Conservation (phyloP, 345 rosid genomes). For the Isatis tinctoria region DNA sequence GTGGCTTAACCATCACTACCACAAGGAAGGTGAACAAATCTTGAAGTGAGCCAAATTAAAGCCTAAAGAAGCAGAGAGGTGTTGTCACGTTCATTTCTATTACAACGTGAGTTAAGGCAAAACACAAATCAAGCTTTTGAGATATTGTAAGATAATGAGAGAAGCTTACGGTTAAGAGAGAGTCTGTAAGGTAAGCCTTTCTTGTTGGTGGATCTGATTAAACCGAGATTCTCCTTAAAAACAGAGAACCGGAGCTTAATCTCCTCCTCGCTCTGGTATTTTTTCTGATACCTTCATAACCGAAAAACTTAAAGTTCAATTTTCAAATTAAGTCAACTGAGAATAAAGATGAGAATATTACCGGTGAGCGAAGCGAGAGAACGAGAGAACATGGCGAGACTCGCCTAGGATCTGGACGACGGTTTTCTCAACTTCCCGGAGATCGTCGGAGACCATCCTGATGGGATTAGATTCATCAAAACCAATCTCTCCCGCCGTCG, state of each 20-base stretch:
- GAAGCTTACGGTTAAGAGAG: constrained; percentile 55
- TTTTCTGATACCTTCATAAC: constrained; percentile 55
- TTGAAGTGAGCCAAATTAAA: not conserved
- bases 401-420: constrained; percentile 52
- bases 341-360: not conserved
- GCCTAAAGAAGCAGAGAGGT: not conserved
- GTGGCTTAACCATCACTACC: not conserved
- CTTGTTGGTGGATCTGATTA: constrained; percentile 67
- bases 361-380: constrained; percentile 73
- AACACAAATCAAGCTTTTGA: too few relatives aligned
- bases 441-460: constrained; percentile 52
- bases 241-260: constrained; percentile 57
- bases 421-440: constrained; percentile 49
- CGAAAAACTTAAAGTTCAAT: not conserved
- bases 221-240: constrained; percentile 58
- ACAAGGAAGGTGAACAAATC: not conserved
- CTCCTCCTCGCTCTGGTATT: constrained; percentile 62
- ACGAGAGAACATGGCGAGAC: constrained; percentile 49
- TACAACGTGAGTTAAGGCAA: too few relatives aligned
- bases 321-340: not conserved
- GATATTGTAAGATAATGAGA: not conserved
- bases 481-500: constrained; percentile 36
- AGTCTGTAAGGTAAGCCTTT: constrained; percentile 60
- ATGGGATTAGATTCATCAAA: constrained; percentile 66
- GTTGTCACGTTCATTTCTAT: not conserved